A percentile compares a stretch with the other conserved stretches of the same genome.
Evolutionary conservation across 495 filamentous ascomycete species (phyloP).

Genomic region (Xylaria telfairii): DNA sequence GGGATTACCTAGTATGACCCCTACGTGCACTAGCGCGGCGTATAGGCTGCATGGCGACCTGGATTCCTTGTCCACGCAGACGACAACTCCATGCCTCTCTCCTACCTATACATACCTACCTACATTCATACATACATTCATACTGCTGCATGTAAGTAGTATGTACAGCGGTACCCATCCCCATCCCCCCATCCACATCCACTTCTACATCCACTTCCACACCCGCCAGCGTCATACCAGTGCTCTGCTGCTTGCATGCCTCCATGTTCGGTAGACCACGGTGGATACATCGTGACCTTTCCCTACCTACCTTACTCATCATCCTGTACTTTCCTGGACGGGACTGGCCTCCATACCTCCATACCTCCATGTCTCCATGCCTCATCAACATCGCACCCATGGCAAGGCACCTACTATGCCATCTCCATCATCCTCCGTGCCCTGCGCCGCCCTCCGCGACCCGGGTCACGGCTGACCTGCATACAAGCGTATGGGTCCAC

Average conservation of each 20-base stretch:
- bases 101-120: no score
- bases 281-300: conserved; percentile 9
- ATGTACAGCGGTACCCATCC: neutral
- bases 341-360: neutral
- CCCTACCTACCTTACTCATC: conserved; percentile 26
- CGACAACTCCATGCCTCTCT: conserved; percentile 22
- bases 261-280: conserved; percentile 6
- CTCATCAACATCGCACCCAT: conserved; percentile 21
- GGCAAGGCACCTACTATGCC: conserved; percentile 32
- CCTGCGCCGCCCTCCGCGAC: conserved; percentile 40
- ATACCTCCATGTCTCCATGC: neutral
- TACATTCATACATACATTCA: no score
- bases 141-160: no score
- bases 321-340: neutral
- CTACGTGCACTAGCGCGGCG: conserved; percentile 33
- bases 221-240: neutral
- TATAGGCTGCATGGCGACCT: neutral
- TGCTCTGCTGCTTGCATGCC: neutral
- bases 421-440: conserved; percentile 22
- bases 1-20: conserved; percentile 1
- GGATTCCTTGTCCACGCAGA: conserved; percentile 18
- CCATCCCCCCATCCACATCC: no score
- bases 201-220: no score
- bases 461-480: conserved; percentile 38
- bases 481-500: conserved; percentile 35